These are phyloP conservation scores for Boletus subcaerulescens DNA, from an alignment of 768 basidiomycete species.

Conservation along the genomic window DNA sequence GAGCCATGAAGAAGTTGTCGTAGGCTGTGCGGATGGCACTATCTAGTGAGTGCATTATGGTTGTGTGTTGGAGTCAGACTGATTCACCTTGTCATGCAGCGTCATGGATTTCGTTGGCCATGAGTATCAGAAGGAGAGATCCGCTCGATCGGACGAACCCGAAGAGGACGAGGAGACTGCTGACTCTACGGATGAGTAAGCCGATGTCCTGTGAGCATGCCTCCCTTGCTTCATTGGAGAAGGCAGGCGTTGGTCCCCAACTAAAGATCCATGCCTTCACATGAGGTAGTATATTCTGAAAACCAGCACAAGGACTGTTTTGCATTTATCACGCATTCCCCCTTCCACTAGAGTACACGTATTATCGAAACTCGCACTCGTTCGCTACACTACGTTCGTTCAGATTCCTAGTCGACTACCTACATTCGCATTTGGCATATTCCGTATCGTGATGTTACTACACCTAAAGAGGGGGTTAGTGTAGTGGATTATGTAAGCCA, in stretches of 20 bases:
- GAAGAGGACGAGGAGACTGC: constrained; percentile 12
- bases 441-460: constrained; percentile 8
- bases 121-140: constrained; percentile 42
- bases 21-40: constrained; percentile 87
- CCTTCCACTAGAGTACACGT: constrained; percentile 4
- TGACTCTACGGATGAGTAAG: constrained; percentile 18
- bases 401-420: constrained; percentile 8
- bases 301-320: constrained; percentile 6
- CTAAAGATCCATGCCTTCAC: neutral
- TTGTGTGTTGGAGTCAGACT: neutral
- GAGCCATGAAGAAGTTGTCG: constrained; percentile 87
- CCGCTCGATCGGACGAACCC: neutral
- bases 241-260: neutral
- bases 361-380: constrained; percentile 5
- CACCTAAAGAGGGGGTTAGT: too few species aligned
- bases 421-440: neutral
- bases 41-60: constrained; percentile 64
- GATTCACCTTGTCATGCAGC: constrained; percentile 29
- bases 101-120: constrained; percentile 65
- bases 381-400: constrained; percentile 26
- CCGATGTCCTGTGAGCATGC: neutral
- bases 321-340: neutral
- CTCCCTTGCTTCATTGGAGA: neutral
- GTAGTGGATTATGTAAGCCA: constrained; percentile 17
- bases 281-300: constrained; percentile 1